Percentiles rank a stretch among this genome's conserved stretches.
phyloP scores from a whole-genome alignment of 306 rosid species.

The Dryas drummondii region DNA sequence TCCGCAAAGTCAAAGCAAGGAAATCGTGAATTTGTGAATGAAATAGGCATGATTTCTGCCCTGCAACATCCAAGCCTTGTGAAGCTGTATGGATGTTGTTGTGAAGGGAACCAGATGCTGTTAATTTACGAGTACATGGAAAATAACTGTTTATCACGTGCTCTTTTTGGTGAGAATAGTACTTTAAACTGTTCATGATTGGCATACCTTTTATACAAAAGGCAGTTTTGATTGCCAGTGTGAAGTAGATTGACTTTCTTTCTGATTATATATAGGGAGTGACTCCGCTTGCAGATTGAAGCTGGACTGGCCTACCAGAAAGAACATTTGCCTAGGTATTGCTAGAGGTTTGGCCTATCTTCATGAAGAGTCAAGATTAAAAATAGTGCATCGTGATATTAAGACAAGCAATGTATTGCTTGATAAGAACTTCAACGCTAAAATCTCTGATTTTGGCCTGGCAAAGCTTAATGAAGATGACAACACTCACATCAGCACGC shows the following conservation, averaged over 20 bases:
- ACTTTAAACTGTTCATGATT: constrained; percentile 6
- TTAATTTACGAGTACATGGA: constrained; percentile 91
- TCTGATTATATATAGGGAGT: constrained; percentile 45
- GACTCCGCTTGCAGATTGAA: constrained; percentile 46
- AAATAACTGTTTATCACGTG: constrained; percentile 82
- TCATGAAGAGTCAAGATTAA: constrained; percentile 82
- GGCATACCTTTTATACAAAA: constrained; percentile 1
- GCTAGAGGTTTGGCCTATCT: constrained; percentile 90
- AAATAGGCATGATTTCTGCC: constrained; percentile 93
- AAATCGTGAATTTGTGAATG: constrained; percentile 91
- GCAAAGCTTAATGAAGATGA: constrained; percentile 92
- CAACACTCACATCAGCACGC: constrained; percentile 83
- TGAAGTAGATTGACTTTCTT: constrained; percentile 12
- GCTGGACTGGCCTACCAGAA: constrained; percentile 80
- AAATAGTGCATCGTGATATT: constrained; percentile 87
- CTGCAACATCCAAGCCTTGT: constrained; percentile 94
- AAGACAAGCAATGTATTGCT: constrained; percentile 95
- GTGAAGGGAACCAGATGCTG: constrained; percentile 81
- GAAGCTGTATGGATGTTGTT: constrained; percentile 89
- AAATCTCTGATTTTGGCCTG: constrained; percentile 94
- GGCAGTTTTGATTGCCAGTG: neutral
- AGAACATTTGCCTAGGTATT: constrained; percentile 84
- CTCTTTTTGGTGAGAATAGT: constrained; percentile 73
- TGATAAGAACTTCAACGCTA: constrained; percentile 80
- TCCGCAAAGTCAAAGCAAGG: constrained; percentile 96